Evolutionary conservation across 306 rosid species (phyloP), one percentile per base, ranked within the genome.

Genomic region (Sicyos baderoa): DNA sequence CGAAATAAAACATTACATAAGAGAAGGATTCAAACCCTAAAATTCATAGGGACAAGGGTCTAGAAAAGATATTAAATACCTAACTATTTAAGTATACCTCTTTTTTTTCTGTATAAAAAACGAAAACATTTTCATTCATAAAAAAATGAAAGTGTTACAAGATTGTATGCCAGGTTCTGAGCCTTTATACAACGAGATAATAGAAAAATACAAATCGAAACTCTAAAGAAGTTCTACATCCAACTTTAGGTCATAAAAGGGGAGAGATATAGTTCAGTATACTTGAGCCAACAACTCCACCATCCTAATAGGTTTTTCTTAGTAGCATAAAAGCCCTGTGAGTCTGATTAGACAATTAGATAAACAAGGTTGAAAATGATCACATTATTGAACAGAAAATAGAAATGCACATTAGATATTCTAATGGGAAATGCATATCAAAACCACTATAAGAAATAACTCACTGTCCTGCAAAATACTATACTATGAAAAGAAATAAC

Each of bases 291-390:
- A 32, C 68, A 61, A 35, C 49, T 61, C 52, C 5, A 19, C 32
- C 18, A 42, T 18, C 17, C 54, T 13, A 57, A 7, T 25, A 25
- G 23, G 22, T 13, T 42, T 19, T 37, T 25, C 3, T n/a, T 42
- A 65, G 9, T 47, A 45, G 54, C 54, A 65, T 21, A 65, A 21
- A 65, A 21, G 7, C 54, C 40, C 27, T 2, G 9, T 45, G 40
- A 45, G n/a, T 13, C 21, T 6, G 70, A 21, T 13, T 45, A 12
- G 21, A 65, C 19, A 44, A 21, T 45, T 5, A 45, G 71, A 21
- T 65, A 21, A 65, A 65, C 23, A 65, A 22, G 35, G n/a, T 64
- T 53, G 54, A 64, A 64, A 64, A 44, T 64, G 19, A 64, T 64
- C 54, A 12, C 6, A 10, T 42, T 22, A 45, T 9, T 47, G 37